Base-by-base conservation (phyloP, 192 early-diverging fungal genomes). In the Podila clonocystis region DNA sequence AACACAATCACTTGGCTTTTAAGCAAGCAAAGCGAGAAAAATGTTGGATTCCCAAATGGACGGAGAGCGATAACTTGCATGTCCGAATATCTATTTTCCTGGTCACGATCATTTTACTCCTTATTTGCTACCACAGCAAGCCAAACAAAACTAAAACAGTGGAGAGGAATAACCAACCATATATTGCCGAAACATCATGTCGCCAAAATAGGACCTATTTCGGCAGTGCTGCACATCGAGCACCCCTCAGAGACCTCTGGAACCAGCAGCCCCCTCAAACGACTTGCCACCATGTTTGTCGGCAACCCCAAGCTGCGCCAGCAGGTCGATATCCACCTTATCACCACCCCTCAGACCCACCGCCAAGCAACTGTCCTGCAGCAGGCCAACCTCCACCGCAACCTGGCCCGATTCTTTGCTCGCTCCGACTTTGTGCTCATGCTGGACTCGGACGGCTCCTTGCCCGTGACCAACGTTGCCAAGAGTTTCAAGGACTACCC, bases 391-490 rank as follows among this genome's bases (percentile, higher is more conserved):
- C 67, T 88, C 22, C 85, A 90, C 45, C 85, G 86, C 9, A 89
- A 89, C 58, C 26, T 89, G 20, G 87, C 86, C 26, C 72, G 89
- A n/a, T 78, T 90, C 34, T 88, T 90, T 67, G 83, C 86, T 5
- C 68, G 82, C 1, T 79, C 86, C 5, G 89, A 90, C 48, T 90
- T 82, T 55, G 73, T 88, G 0, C 61, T 86, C 33, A 74, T 84
- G 48, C 50, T 88, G 30, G 82, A 84, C 28, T 62, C 78, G 11
- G 74, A 84, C 62, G 82, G 82, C 1, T 75, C 87, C 12, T 72
- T 87, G 8, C 87, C 85, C 38, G 66, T 70, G 28, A 87, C 85
- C 5, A 59, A 86, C 29, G 67, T 71, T 3, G 67, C 77, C 22
- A 86, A 83, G 50, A 75, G 73, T 19, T 82, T 79, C n/a, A 63